Evolutionary conservation across 1,284 basidiomycete genomes (phyloP), one percentile per base, ranked within the genome.

Genomic region (Cutaneotrichosporon cutaneum): DNA sequence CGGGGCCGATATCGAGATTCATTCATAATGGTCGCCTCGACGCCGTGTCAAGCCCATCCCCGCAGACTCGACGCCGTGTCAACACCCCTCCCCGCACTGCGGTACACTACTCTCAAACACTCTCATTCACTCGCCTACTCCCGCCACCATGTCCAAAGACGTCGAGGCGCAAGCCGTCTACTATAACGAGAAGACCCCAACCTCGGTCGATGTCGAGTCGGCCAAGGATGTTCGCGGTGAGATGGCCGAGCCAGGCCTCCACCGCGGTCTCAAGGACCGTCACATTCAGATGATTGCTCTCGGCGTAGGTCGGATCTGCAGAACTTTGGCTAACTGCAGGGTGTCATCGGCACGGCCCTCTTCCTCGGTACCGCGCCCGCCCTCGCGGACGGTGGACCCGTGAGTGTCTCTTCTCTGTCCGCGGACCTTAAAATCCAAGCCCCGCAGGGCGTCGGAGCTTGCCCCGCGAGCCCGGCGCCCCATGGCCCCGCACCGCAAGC

Each of bases 341-440:
- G 62, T 50, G 62, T 63, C 45, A 63, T 63, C 47, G 62, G 62
- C 27, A 66, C 61, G 39, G 64, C 56, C 33, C 62, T 60, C 30
- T 65, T 60, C 60, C 57, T 68, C 27, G 61, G 67, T 42, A 56
- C 67, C 10, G 61, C 58, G 2, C 39, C 44, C 4, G 65, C 65
- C 2, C 61, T 66, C 6, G 59, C 59, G 32, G 73, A 80, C 57
- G 82, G 81, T 68, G 81, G 81, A 51, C 81, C 82, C 26, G 62
- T 63, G 44, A 63, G 62, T 63, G n/a, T 18, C 21, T 26, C 16
- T 2, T 39, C 52, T 39, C 52, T 39, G 10, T 26, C 21, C 16
- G n/a, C 39, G 39, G 39, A 42, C 18, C 39, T 42, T 42, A 18
- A 2, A 18, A 26, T 51, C 16, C 30, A 21, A 55, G 36, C 11